Percentiles rank a stretch among this genome's conserved stretches.
Evolutionary conservation across 805 yeast genomes (phyloP).

Genomic region (Yarrowia porcina): DNA sequence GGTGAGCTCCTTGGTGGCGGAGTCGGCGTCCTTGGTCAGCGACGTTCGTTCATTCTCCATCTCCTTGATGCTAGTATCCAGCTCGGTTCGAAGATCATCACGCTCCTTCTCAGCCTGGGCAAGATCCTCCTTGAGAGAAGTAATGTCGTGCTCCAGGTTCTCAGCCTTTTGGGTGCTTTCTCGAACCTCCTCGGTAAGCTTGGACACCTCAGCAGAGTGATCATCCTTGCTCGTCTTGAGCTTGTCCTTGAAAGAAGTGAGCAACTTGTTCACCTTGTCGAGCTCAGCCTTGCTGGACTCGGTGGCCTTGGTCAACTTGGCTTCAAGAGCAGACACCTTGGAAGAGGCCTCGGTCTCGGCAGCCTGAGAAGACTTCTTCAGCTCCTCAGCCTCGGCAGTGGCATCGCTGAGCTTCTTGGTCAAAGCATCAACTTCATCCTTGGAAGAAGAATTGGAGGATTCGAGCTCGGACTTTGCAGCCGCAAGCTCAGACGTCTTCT

Average conservation of each 20-base stretch:
- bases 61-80: constrained; percentile 11
- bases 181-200: constrained; percentile 2
- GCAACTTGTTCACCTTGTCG: constrained; percentile 7
- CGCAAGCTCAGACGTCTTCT: constrained; percentile 4
- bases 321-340: constrained; percentile 7
- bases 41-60: constrained; percentile 23
- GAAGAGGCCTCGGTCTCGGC: constrained; percentile 3
- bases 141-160: neutral
- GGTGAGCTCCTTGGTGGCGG: constrained; percentile 25
- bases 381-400: neutral
- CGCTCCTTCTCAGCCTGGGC: constrained; percentile 10
- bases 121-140: constrained; percentile 15
- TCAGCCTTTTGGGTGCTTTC: neutral
- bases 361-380: constrained; percentile 3
- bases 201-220: constrained; percentile 2
- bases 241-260: constrained; percentile 9
- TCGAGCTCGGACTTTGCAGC: constrained; percentile 25
- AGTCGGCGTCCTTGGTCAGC: constrained; percentile 18
- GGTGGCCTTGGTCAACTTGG: neutral
- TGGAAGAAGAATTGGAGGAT: neutral
- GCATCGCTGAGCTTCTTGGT: constrained; percentile 2
- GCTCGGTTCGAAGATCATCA: neutral
- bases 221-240: constrained; percentile 14
- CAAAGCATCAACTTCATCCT: neutral
- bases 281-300: constrained; percentile 22